phyloP scores from a whole-genome alignment of 441 rosid species.

The Cnidoscolus chayamansa region DNA sequence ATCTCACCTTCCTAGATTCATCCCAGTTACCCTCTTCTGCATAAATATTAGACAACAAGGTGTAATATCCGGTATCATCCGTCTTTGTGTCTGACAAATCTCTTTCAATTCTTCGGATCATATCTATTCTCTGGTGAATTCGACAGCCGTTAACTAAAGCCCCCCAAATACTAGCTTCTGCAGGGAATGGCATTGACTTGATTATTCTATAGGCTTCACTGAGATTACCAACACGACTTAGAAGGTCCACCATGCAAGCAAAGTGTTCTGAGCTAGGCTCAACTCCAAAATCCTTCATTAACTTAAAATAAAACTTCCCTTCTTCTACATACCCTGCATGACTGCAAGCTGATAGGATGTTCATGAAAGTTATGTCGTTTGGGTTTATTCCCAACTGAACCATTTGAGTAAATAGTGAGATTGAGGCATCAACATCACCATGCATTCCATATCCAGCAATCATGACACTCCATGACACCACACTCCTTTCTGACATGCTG shows the following conservation, averaged over 20 bases:
- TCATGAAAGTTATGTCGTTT: constrained; percentile 77
- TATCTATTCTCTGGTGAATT: constrained; percentile 66
- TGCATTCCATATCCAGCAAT: constrained; percentile 76
- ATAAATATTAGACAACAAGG: constrained; percentile 63
- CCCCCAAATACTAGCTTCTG: constrained; percentile 65
- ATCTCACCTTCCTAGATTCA: constrained; percentile 53
- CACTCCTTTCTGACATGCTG: constrained; percentile 48
- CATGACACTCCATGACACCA: constrained; percentile 87
- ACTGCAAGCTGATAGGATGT: constrained; percentile 71
- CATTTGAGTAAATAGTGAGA: constrained; percentile 59
- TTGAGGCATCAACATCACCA: constrained; percentile 48
- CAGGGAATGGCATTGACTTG: constrained; percentile 56
- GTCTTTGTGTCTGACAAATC: constrained; percentile 41
- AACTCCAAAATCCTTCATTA: constrained; percentile 51
- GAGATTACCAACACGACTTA: constrained; percentile 73
- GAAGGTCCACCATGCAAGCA: constrained; percentile 74
- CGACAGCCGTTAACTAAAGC: constrained; percentile 74
- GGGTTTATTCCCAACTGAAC: constrained; percentile 56
- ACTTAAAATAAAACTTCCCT: constrained; percentile 57
- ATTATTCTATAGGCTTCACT: constrained; percentile 55
- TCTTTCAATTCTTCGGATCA: constrained; percentile 43
- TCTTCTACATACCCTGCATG: constrained; percentile 66
- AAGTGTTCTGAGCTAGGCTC: constrained; percentile 65
- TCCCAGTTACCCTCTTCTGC: constrained; percentile 75
- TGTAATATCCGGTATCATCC: constrained; percentile 63